These are phyloP conservation scores for Aristolochia californica DNA, from an alignment of 164 flowering plant genomes.

Conservation along the genomic window DNA sequence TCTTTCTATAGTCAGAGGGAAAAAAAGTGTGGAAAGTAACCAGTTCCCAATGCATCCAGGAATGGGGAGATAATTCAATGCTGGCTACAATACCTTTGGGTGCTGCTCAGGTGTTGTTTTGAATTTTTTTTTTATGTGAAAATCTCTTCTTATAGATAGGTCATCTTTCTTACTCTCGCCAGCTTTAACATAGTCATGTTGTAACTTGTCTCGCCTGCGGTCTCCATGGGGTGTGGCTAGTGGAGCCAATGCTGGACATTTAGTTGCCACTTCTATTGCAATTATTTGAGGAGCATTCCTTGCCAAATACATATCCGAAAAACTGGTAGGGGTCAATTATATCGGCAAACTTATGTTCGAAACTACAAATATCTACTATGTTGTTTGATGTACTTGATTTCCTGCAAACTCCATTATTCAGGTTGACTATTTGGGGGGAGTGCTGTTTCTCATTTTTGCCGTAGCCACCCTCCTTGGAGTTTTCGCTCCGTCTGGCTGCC, in stretches of 20 bases:
- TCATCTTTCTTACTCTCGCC: not conserved
- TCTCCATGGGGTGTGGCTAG: slow-evolving; percentile 98
- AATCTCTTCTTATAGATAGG: not conserved
- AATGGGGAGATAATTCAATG: slow-evolving; percentile 99
- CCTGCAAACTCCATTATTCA: slow-evolving; percentile 12
- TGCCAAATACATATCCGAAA: slow-evolving; percentile 86
- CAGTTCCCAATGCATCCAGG: slow-evolving; percentile 28
- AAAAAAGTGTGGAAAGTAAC: no score
- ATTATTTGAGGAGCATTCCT: slow-evolving; percentile 87
- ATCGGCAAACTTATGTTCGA: not conserved
- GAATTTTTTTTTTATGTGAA: not conserved
- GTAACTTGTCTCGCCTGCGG: slow-evolving; percentile 24
- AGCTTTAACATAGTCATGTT: not conserved
- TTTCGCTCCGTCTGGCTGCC: slow-evolving; percentile 18
- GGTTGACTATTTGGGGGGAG: slow-evolving; percentile 96
- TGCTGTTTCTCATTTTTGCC: slow-evolving; percentile 70
- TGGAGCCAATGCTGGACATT: slow-evolving; percentile 93
- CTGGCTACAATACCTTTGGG: slow-evolving; percentile 97
- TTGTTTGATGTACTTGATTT: no score
- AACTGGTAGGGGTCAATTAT: slow-evolving; percentile 50
- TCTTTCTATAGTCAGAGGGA: no score
- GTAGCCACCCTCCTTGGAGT: slow-evolving; percentile 85
- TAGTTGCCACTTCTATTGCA: slow-evolving; percentile 74
- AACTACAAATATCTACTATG: no score
- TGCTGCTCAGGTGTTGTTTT: slow-evolving; percentile 86